Evolutionary conservation across 2,329 filamentous ascomycete genomes (phyloP), one percentile per base, ranked within the genome.

Genomic region (Parasarocladium wereldwijsianum): DNA sequence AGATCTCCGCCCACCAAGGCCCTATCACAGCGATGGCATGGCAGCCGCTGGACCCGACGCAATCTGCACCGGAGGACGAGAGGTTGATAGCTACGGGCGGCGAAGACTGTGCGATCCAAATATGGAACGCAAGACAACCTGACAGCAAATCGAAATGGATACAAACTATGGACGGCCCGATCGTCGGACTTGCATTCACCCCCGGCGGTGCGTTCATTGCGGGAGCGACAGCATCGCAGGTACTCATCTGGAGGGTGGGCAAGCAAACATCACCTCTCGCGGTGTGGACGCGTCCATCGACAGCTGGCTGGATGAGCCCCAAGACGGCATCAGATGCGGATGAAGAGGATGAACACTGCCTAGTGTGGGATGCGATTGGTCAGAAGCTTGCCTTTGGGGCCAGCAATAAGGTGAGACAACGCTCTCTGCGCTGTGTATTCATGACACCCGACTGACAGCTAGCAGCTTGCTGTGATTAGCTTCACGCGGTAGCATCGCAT

Each of bases 241-340:
- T 76, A 10, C 50, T 75, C 22, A 73, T 77, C 26, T 77, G 72
- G 70, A 76, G 74, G 43, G 64, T 75, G 9, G 69, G 66, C 35
- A 71, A 70, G 31, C 57, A 64, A 26, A 53, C 57, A 16, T 58
- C 72, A 26, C 72, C 72, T 4, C 58, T 67, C 26, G 72, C 72
- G 11, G 68, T 59, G 42, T 77, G 72, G 71, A 66, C 57, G 35
- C 54, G 66, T 36, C 54, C 60, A 8, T 17, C 18, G 11, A 26
- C 24, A 9, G 18, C 23, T 1, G 70, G 67, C 4, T 74, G 69
- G 66, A 53, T 66, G 18, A 75, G 64, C 35, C 70, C 70, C 13
- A 66, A 61, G 41, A 58, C 57, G 26, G 61, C 58, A 20, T 54
- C 58, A 6, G 64, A 66, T 15, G 44, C 54, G 1, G 69, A 73